Conservation (phyloP, 2,329 filamentous ascomycete genomes). For the Cordyceps militaris region DNA sequence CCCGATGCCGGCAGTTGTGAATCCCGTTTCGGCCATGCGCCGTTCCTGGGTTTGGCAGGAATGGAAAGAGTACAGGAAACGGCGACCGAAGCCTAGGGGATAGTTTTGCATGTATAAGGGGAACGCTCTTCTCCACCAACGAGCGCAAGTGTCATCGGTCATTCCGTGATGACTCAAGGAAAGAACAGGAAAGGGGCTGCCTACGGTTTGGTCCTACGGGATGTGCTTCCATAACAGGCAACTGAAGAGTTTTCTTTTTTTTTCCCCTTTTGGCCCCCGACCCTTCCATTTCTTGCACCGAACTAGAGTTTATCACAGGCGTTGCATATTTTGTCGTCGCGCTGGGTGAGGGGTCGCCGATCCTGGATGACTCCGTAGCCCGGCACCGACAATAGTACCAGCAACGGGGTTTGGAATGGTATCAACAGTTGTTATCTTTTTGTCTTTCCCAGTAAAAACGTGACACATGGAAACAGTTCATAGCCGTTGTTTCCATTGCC, state of each 20-base stretch:
- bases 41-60: no score
- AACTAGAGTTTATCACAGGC: no score
- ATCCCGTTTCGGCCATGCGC: no score
- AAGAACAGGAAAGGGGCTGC: not conserved
- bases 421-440: not conserved
- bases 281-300: no score
- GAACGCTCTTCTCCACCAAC: not conserved
- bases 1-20: no score
- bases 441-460: no score
- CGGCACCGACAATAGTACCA: not conserved
- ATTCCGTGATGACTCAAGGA: not conserved
- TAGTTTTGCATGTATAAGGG: not conserved
- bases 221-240: not conserved
- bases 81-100: not conserved
- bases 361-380: conserved; percentile 3
- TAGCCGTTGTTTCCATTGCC: no score
- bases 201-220: not conserved
- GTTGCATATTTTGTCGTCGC: not conserved
- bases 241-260: not conserved
- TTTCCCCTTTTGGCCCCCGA: not conserved
- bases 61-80: no score
- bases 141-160: conserved; percentile 2
- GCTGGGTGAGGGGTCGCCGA: not conserved
- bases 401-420: not conserved
- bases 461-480: no score